phyloP scores from a whole-genome alignment of 2,329 filamentous ascomycete species.

The Xylaria digitata region DNA sequence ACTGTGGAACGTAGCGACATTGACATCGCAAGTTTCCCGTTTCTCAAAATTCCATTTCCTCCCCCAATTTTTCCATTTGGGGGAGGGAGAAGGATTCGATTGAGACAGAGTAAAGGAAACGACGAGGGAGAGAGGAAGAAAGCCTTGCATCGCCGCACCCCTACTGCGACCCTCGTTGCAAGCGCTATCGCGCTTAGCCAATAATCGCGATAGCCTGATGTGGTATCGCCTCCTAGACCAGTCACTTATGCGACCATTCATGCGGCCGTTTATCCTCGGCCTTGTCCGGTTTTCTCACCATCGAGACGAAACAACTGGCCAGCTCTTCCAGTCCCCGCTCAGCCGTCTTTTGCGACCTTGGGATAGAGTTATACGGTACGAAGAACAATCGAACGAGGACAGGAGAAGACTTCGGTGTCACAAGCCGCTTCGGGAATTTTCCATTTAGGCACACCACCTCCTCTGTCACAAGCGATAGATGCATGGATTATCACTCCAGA shows the following conservation, averaged over 20 bases:
- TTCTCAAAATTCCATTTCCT: constrained; percentile 1
- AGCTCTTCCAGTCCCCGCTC: constrained; percentile 15
- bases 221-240: constrained; percentile 21
- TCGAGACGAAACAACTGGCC: constrained; percentile 12
- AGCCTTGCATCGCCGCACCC: constrained; percentile 45
- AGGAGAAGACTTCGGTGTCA: constrained; percentile 10
- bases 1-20: constrained; percentile 6
- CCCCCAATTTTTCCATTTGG: background rate
- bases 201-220: constrained; percentile 39
- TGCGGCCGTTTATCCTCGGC: constrained; percentile 27
- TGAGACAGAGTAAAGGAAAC: constrained; percentile 5
- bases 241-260: constrained; percentile 2
- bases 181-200: constrained; percentile 41
- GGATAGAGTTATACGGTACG: constrained; percentile 20
- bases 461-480: background rate
- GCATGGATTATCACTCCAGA: background rate
- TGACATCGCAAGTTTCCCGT: constrained; percentile 2
- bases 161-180: constrained; percentile 36
- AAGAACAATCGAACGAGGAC: constrained; percentile 20
- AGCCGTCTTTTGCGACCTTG: constrained; percentile 26
- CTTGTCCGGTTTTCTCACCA: constrained; percentile 18
- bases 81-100: background rate
- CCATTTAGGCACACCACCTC: constrained; percentile 20
- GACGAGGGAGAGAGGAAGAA: constrained; percentile 33
- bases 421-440: constrained; percentile 26